phyloP scores from a whole-genome alignment of 306 rosid species.

The Quillaja saponaria region DNA sequence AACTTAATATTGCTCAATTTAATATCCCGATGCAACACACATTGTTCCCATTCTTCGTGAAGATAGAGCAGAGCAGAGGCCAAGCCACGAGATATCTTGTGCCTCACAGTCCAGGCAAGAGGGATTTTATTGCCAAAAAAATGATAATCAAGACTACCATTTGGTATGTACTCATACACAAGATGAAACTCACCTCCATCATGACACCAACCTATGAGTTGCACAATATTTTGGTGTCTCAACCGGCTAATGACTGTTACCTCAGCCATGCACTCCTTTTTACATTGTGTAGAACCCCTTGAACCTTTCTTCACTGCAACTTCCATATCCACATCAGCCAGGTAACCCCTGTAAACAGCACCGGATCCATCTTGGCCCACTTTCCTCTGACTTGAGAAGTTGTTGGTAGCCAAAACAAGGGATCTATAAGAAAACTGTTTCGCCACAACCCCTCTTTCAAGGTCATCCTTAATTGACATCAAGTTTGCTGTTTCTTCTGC shows the following conservation, averaged over 20 bases:
- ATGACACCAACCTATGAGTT: slow-evolving; percentile 37
- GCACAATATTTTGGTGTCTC: slow-evolving; percentile 30
- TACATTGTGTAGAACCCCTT: slow-evolving; percentile 38
- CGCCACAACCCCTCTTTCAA: slow-evolving; percentile 52
- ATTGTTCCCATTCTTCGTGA: slow-evolving; percentile 44
- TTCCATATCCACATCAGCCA: slow-evolving; percentile 27
- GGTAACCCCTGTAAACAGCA: slow-evolving; percentile 45
- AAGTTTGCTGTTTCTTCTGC: slow-evolving; percentile 8
- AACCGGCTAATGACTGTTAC: slow-evolving; percentile 33
- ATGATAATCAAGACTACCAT: slow-evolving; percentile 36
- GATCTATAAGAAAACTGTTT: slow-evolving; percentile 38
- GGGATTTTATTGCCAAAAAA: slow-evolving; percentile 13
- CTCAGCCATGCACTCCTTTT: slow-evolving; percentile 39
- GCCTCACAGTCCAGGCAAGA: slow-evolving; percentile 25
- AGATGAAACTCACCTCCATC: slow-evolving; percentile 21
- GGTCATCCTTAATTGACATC: slow-evolving; percentile 28
- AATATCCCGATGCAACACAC: slow-evolving; percentile 38
- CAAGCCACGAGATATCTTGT: slow-evolving; percentile 32
- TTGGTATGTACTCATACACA: slow-evolving; percentile 40
- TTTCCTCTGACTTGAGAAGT: slow-evolving; percentile 39
- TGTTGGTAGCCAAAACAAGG: slow-evolving; percentile 39
- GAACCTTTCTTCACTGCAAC: slow-evolving; percentile 47
- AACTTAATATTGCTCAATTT: slow-evolving; percentile 43
- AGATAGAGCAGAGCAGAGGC: slow-evolving; percentile 39
- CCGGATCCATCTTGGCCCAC: slow-evolving; percentile 64